phyloP scores from a whole-genome alignment of 2,329 filamentous ascomycete species.

The Emergomyces africanus region DNA sequence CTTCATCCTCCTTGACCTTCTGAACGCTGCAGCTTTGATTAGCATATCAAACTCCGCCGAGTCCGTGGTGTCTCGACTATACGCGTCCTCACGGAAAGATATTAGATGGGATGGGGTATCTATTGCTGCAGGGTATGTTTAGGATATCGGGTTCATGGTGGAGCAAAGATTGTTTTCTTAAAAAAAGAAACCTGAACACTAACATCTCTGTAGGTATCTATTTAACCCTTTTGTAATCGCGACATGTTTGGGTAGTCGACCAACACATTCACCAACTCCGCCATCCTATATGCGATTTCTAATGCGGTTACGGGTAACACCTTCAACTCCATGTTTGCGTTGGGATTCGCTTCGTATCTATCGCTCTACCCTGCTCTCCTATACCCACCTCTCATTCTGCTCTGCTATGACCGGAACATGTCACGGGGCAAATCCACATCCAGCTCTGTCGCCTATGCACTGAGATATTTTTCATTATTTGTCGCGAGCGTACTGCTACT shows the following conservation, averaged over 20 bases:
- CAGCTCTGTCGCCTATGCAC: conserved; percentile 37
- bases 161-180: not conserved
- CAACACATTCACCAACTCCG: conserved; percentile 75
- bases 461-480: conserved; percentile 42
- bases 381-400: conserved; percentile 65
- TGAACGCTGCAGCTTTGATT: conserved; percentile 67
- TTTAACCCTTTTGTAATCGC: conserved; percentile 92
- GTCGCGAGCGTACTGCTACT: conserved; percentile 46
- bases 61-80: conserved; percentile 58
- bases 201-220: conserved; percentile 51
- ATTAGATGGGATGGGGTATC: conserved; percentile 62
- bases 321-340: conserved; percentile 65
- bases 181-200: not conserved
- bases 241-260: conserved; percentile 86
- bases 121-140: conserved; percentile 62
- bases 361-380: conserved; percentile 85
- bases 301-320: conserved; percentile 64
- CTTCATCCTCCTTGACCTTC: conserved; percentile 67
- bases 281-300: conserved; percentile 70
- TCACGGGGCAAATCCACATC: conserved; percentile 21
- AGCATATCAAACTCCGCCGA: conserved; percentile 72
- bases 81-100: conserved; percentile 63
- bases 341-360: conserved; percentile 79
- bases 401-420: conserved; percentile 59
- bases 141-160: not conserved